These are phyloP conservation scores for Vinca minor DNA, from an alignment of 257 asterid genomes.

Conservation along the genomic window DNA sequence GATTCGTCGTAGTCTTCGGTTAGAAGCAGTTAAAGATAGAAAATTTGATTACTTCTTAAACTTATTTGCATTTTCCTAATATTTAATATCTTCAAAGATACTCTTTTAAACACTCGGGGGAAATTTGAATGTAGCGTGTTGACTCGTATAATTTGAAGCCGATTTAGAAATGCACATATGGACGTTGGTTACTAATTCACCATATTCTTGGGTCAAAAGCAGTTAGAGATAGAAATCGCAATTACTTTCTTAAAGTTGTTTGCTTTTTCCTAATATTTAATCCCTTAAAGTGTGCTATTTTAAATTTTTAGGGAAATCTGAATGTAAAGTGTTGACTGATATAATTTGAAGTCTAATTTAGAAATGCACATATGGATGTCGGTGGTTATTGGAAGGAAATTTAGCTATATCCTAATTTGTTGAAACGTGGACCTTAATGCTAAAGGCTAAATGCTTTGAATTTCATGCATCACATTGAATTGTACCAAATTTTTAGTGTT, in stretches of 20 bases:
- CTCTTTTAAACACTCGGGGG: neutral
- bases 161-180: neutral
- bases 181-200: too few relatives aligned
- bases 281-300: neutral
- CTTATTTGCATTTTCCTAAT: neutral
- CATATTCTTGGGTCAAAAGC: too few relatives aligned
- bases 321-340: neutral
- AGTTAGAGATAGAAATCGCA: neutral
- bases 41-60: neutral
- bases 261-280: neutral
- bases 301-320: neutral
- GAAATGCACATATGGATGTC: neutral
- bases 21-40: neutral
- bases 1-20: too few relatives aligned
- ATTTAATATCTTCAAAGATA: neutral
- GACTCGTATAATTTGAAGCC: neutral
- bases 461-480: neutral
- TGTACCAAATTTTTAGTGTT: neutral
- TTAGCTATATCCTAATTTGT: neutral
- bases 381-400: neutral
- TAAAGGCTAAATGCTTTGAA: too few relatives aligned
- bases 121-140: neutral
- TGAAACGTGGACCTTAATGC: neutral
- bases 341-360: neutral
- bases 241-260: neutral